These are phyloP conservation scores for Pichia sp. DNA, from an alignment of 1,139 yeast genomes.

Conservation along the genomic window DNA sequence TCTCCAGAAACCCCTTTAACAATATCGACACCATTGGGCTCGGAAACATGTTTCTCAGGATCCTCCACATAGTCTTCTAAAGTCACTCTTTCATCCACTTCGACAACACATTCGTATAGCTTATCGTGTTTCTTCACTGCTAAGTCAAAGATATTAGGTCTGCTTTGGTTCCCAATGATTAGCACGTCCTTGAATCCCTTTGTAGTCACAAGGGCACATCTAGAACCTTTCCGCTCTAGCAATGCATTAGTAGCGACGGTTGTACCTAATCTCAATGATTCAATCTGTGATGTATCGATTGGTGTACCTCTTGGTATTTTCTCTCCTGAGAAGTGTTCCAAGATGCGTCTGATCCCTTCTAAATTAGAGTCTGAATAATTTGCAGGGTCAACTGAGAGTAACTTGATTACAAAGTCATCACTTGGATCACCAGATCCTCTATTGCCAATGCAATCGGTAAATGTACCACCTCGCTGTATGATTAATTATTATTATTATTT, in stretches of 20 bases:
- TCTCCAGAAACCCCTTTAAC: constrained; percentile 59
- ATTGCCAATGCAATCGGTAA: constrained; percentile 17
- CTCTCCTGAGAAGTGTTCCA: constrained; percentile 50
- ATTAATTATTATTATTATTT: too few species aligned
- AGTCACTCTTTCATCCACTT: constrained; percentile 68
- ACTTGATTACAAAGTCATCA: constrained; percentile 49
- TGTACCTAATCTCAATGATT: constrained; percentile 68
- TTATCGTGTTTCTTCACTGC: constrained; percentile 50
- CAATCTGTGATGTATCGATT: constrained; percentile 38
- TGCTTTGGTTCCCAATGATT: constrained; percentile 63
- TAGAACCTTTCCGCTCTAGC: constrained; percentile 59
- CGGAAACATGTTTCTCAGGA: constrained; percentile 33
- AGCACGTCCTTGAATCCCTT: constrained; percentile 60
- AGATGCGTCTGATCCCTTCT: constrained; percentile 77
- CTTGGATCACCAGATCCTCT: constrained; percentile 12
- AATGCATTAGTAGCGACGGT: constrained; percentile 75
- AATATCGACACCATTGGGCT: constrained; percentile 27
- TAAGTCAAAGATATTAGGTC: constrained; percentile 64
- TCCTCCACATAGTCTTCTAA: constrained; percentile 61
- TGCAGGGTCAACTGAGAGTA: constrained; percentile 79
- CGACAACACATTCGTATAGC: constrained; percentile 58
- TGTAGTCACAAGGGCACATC: constrained; percentile 58
- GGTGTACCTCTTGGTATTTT: constrained; percentile 43
- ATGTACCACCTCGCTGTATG: constrained; percentile 15
- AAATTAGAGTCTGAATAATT: constrained; percentile 87